A percentile compares a stretch with the other conserved stretches of the same genome.
These are phyloP conservation scores for Flaveria brownii DNA, from an alignment of 129 eudicot genomes.

Conservation along the genomic window DNA sequence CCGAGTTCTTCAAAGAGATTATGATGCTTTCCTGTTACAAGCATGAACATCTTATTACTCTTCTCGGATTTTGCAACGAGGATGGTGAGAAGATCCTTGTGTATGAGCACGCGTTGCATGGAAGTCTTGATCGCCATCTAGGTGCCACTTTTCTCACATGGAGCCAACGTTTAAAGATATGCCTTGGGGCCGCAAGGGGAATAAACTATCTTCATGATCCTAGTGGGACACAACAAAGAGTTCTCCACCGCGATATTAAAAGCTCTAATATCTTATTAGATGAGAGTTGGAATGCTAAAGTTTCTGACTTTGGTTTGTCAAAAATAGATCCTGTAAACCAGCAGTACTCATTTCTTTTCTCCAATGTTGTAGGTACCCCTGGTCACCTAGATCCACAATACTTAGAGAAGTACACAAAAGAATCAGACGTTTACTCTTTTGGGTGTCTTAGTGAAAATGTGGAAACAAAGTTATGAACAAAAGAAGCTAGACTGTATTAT, in stretches of 20 bases:
- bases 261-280: slow-evolving; percentile 1
- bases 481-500: slow-evolving; percentile 5
- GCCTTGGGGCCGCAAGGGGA: slow-evolving; percentile 12
- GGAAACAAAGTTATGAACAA: neutral
- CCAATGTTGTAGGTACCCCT: slow-evolving; percentile 11
- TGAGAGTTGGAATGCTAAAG: neutral
- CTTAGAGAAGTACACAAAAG: slow-evolving; percentile 16
- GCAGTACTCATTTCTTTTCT: neutral
- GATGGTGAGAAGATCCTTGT: slow-evolving; percentile 6
- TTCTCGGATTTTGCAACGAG: neutral
- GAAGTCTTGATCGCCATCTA: slow-evolving; percentile 14
- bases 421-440: slow-evolving; percentile 6
- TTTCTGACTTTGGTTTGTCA: slow-evolving; percentile 7
- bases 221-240: neutral
- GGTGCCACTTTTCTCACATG: slow-evolving; percentile 8
- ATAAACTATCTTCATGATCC: slow-evolving; percentile 19
- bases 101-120: neutral
- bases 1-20: slow-evolving; percentile 14
- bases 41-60: slow-evolving; percentile 2
- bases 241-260: neutral
- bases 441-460: neutral
- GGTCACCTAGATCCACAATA: slow-evolving; percentile 16
- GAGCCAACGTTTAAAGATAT: slow-evolving; percentile 17
- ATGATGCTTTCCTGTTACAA: slow-evolving; percentile 11
- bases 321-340: neutral